Percentiles rank a stretch among this genome's conserved stretches.
phyloP scores from a whole-genome alignment of 306 rosid genomes.

The Cotoneaster glaucophyllus region DNA sequence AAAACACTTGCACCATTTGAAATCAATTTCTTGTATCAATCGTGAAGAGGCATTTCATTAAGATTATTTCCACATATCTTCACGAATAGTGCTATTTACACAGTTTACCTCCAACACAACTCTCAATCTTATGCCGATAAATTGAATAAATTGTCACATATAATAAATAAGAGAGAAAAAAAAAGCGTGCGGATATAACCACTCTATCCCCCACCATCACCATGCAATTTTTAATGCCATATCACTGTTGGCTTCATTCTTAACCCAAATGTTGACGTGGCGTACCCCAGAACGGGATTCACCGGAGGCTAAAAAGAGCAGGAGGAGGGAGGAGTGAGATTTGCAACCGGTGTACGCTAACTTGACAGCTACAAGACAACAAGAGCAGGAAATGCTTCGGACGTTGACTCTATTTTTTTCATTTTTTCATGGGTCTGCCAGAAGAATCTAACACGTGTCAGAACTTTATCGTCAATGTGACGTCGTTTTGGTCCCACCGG shows the following conservation, averaged over 20 bases:
- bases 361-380: conserved; percentile 40
- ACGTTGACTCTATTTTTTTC: not conserved
- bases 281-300: not conserved
- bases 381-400: conserved; percentile 15
- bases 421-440: not conserved
- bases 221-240: not conserved
- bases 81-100: too few relatives aligned
- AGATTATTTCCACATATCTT: too few relatives aligned
- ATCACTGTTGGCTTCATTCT: not conserved
- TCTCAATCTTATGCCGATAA: too few relatives aligned
- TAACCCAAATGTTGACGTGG: not conserved
- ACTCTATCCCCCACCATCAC: not conserved
- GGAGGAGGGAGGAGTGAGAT: not conserved
- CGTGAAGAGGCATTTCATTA: too few relatives aligned
- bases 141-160: too few relatives aligned
- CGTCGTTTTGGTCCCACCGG: not conserved
- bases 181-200: too few relatives aligned
- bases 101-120: too few relatives aligned
- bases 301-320: not conserved
- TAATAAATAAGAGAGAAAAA: too few relatives aligned
- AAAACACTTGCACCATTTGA: too few relatives aligned
- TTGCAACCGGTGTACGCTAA: conserved; percentile 15
- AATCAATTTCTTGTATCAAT: too few relatives aligned
- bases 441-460: conserved; percentile 19
- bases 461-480: not conserved